These are phyloP conservation scores for Achlya hypogyna DNA, from an alignment of 352 stramenopile genomes.

Conservation along the genomic window DNA sequence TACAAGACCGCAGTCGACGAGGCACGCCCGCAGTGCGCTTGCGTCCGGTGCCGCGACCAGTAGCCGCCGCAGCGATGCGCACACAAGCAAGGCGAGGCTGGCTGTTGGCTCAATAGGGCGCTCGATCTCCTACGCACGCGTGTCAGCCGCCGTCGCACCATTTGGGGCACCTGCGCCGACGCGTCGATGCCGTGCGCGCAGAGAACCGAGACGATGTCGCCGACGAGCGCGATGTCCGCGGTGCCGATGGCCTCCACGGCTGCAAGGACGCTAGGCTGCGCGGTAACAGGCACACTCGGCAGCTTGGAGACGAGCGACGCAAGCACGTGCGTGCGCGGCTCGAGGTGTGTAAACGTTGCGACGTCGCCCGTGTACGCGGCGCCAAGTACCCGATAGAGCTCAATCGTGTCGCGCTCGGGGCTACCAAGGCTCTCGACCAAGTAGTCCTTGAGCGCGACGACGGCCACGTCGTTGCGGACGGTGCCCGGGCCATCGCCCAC, in stretches of 20 bases:
- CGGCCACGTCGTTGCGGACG: conserved; percentile 54
- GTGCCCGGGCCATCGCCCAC: conserved; percentile 38
- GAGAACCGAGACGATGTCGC: conserved; percentile 54
- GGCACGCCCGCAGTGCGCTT: conserved; percentile 32
- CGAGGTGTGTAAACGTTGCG: conserved; percentile 58
- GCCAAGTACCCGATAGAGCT: conserved; percentile 31
- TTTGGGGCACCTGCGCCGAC: not conserved
- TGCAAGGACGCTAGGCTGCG: conserved; percentile 55
- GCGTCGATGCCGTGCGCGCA: conserved; percentile 52
- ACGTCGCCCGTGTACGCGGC: conserved; percentile 68
- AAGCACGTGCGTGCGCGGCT: conserved; percentile 57
- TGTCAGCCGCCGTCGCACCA: no score
- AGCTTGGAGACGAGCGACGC: conserved; percentile 61
- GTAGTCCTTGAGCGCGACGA: conserved; percentile 56
- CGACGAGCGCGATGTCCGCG: conserved; percentile 34
- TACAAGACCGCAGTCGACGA: conserved; percentile 49
- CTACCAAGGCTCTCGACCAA: conserved; percentile 26
- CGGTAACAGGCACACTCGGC: conserved; percentile 39
- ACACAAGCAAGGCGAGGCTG: conserved; percentile 35
- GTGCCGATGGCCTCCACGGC: conserved; percentile 74
- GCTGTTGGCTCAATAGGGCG: conserved; percentile 5
- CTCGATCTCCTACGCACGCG: conserved; percentile 7
- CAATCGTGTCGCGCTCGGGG: conserved; percentile 25
- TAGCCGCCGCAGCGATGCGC: conserved; percentile 55
- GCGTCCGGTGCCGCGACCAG: conserved; percentile 28